Evolutionary conservation across 805 yeast species (phyloP), one percentile per base, ranked within the genome.

Genomic region (Brettanomyces sp.): DNA sequence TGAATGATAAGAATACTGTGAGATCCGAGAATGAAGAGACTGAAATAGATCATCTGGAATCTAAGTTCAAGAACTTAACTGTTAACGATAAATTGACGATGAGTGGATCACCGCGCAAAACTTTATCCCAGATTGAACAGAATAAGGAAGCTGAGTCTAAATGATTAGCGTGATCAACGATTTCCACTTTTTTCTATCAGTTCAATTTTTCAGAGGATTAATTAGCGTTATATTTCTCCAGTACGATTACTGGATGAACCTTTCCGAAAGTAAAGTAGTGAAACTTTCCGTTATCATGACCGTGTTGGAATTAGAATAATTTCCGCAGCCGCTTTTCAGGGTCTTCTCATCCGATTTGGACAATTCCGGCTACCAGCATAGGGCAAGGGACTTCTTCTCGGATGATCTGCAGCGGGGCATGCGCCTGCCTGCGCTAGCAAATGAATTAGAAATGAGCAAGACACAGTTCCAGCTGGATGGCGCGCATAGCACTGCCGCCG

Each of bases 1-100:
- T 85, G 18, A 70, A 75, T 41, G 86, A 84, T 52, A 86, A 81
- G 47, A 64, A 63, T 46, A 44, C 32, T 54, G n/a, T 39, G 8
- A 23, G 23, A 9, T n/a, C 23, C 11, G 25, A 9, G 11, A 23
- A 39, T 7, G 11, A 39, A 7, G 41, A 7, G 6, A 25, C 8
- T 14, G 30, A 32, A n/a, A 23, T 39, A 14, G 12, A 14, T 8
- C 22, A 12, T 14, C 12, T 36, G 38, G 23, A 21, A 9, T 36
- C 38, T 14, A 36, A 36, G 7, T 36, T 36, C 9, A 12, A 36
- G 23, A 36, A 36, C 38, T 12, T 36, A 12, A 36, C 21, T 36
- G 12, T 36, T 14, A 36, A 36, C 9, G 38, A 36, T 36, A 12
- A 12, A 21, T 7, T 18, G 7, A 8, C 21, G 12, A 12, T 12